Evolutionary conservation across 345 rosid genomes (phyloP), one percentile per base, ranked within the genome.

Genomic region (Cochlearia excelsa): DNA sequence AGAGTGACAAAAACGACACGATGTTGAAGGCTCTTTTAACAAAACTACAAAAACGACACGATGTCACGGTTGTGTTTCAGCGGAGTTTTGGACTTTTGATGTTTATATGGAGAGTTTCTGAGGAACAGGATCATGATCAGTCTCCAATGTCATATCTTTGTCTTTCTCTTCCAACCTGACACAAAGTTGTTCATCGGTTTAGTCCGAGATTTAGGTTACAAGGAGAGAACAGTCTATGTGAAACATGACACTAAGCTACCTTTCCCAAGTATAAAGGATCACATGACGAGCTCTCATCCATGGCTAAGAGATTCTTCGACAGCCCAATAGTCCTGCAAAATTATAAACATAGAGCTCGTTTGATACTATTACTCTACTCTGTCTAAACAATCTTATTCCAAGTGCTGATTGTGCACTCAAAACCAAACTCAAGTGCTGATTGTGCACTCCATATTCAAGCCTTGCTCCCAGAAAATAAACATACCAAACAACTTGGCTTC

Each of bases 51-150:
- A n/a, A n/a, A n/a, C n/a, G n/a, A n/a, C n/a, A n/a, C n/a, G n/a
- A n/a, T n/a, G n/a, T n/a, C n/a, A 48, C 7, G 16, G 46, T 68
- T 46, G 55, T 42, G 45, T 47, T 54, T 33, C 5, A 69, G 53
- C 46, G 38, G 48, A 40, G 46, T 54, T 61, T 41, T 31, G 26
- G 45, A 8, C 33, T 5, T 54, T 3, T 27, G 16, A 27, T 71
- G 70, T 41, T 82, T 74, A 87, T 53, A 82, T 75, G 57, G 81
- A 77, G 70, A 93, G 90, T 78, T 79, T 93, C 78, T 85, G 90
- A 54, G 99, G 97, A 58, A 84, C 96, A 9, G 80, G n/a, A 65
- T 93, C 99, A 26, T 82, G 81, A 73, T 90, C 99, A n/a, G 45
- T 73, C 77, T 57, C 87, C 97, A 9, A 81, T 87, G 77, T 93